phyloP scores from a whole-genome alignment of 2,329 filamentous ascomycete species.

The Hypoxylon sp. region DNA sequence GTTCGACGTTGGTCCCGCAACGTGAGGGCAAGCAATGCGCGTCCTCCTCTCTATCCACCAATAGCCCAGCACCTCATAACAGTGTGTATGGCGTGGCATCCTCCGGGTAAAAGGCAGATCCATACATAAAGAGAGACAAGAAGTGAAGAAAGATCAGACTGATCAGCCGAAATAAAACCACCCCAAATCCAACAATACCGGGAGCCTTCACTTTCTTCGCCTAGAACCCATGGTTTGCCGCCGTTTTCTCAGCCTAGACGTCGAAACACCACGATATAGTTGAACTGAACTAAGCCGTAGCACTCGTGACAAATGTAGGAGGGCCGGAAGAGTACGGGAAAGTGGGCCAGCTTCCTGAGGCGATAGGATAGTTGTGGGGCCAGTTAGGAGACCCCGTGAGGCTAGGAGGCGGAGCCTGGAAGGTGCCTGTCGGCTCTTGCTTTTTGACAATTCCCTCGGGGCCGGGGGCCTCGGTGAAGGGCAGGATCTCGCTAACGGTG shows the following conservation, averaged over 20 bases:
- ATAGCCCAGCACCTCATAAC: neutral
- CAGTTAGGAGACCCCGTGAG: neutral
- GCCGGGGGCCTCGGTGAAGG: neutral
- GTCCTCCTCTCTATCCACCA: neutral
- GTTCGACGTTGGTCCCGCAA: conserved; percentile 6
- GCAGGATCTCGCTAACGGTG: neutral
- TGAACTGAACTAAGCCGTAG: neutral
- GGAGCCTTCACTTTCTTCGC: neutral
- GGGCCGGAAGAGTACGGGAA: neutral
- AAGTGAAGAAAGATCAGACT: neutral
- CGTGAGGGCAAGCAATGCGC: neutral
- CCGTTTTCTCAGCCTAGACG: neutral
- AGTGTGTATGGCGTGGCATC: neutral
- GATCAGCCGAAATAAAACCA: neutral
- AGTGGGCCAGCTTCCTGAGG: neutral
- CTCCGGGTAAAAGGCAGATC: neutral
- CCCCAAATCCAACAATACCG: neutral
- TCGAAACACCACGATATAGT: neutral
- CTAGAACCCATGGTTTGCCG: neutral
- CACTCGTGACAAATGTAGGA: neutral
- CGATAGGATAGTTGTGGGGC: neutral
- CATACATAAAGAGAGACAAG: neutral
- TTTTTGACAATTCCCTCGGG: neutral
- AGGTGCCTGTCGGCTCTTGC: neutral
- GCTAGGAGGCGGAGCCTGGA: neutral